Conservation (phyloP, 1,139 yeast species). For the Lodderomyces margitis region DNA sequence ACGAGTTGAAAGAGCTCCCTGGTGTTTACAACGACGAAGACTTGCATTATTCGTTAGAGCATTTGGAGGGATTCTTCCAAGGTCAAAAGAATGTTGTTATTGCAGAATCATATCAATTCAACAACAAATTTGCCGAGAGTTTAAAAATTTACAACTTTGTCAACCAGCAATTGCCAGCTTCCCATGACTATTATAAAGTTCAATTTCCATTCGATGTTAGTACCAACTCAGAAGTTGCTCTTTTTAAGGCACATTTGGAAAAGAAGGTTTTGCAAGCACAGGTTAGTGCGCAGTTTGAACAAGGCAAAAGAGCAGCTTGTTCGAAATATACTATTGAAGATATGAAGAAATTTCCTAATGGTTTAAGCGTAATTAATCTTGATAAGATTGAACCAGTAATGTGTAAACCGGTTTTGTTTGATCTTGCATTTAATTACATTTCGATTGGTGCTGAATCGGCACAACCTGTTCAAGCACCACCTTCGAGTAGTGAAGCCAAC, state of each 20-base stretch:
- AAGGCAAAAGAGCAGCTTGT: slow-evolving; percentile 12
- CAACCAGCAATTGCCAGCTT: slow-evolving; percentile 16
- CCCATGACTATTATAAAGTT: slow-evolving; percentile 24
- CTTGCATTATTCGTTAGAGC: slow-evolving; percentile 52
- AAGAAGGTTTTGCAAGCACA: slow-evolving; percentile 40
- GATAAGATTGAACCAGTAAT: slow-evolving; percentile 53
- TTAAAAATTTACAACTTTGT: slow-evolving; percentile 50
- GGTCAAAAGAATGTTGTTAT: slow-evolving; percentile 44
- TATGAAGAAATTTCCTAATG: slow-evolving; percentile 43
- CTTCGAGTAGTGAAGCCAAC: neutral
- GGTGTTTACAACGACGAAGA: slow-evolving; percentile 89
- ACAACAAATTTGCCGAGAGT: slow-evolving; percentile 50
- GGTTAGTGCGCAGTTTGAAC: slow-evolving; percentile 50
- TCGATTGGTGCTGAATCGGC: slow-evolving; percentile 31
- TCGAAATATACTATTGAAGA: slow-evolving; percentile 44
- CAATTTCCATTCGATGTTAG: slow-evolving; percentile 42
- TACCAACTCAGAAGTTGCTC: slow-evolving; percentile 30
- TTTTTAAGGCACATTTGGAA: slow-evolving; percentile 27
- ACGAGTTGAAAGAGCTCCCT: slow-evolving; percentile 71
- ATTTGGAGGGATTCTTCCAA: slow-evolving; percentile 46
- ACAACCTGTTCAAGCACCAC: neutral
- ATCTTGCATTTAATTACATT: slow-evolving; percentile 81
- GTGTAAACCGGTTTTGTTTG: slow-evolving; percentile 87
- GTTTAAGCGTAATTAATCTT: slow-evolving; percentile 47
- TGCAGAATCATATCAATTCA: slow-evolving; percentile 49